Base-by-base conservation (phyloP, 768 basidiomycete species). In the Boletus rubroflammeus region DNA sequence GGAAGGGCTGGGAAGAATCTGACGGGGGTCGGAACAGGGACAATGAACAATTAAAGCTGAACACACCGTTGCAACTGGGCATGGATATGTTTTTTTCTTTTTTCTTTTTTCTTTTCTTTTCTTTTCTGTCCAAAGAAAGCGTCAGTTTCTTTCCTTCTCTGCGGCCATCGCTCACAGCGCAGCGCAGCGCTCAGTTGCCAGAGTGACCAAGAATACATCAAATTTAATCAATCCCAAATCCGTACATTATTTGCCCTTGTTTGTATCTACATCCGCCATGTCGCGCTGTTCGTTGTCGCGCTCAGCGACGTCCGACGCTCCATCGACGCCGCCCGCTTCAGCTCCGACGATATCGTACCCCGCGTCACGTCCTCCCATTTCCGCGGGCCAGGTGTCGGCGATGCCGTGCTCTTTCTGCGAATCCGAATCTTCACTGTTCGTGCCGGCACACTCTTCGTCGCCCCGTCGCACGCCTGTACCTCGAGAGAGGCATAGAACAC, bases 1-100 rank as follows among this genome's bases (percentile, higher is more conserved):
- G 86, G 70, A 79, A 78, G 3, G 78, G 77, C 34, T 74, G 73
- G 0, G 71, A 62, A 17, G 79, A 75, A 9, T 78, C 72, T 23
- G 73, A 67, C 21, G 17, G 69, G 21, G 6, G 32, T 56, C 31
- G 51, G 19, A 50, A 50, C 14, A 17, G 19, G 26, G 9, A 31
- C 0, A 9, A 21, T 3, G 13, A 2, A 0, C 3, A 10, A 26
- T 11, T 26, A 15, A 5, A 15, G 38, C 10, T 36, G 39, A 8
- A 59, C 58, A 38, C n/a, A 59, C 58, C 58, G 39, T 19, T 41
- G 25, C 40, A 45, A 31, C 3, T 50, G 14, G 47, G 49, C 35
- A 42, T 61, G 8, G n/a, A n/a, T 25, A 19, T 25, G 38, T 1
- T 4, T 15, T 21, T 21, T n/a, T 15, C 21, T 40, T 32, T 35